Evolutionary conservation across 2,329 filamentous ascomycete species (phyloP), one percentile per base, ranked within the genome.

Genomic region (Atkinsonella texensis): DNA sequence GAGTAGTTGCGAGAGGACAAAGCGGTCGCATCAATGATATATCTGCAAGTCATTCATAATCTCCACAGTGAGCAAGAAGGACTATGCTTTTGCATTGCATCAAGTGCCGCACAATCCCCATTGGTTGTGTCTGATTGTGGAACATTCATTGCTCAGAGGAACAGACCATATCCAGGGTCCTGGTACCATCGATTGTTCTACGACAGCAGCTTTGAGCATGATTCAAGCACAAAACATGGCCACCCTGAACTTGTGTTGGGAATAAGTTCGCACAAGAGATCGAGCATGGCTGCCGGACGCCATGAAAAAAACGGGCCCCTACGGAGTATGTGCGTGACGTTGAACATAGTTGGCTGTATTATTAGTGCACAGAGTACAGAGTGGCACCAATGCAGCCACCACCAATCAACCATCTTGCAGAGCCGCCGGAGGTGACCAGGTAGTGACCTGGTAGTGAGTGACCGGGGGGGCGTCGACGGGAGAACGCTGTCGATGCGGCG

Each of bases 401-500:
- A 38, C 50, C 53, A 52, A 54, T 54, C 47, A 54, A 38, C 31
- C 38, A 46, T 17, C 15, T 28, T 9, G 13, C 38, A 48, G 43
- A 54, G 50, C 53, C 53, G 53, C 53, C 47, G 39, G 20, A 17
- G 17, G 18, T 23, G 47, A 43, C 20, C 18, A 38, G 46, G 39
- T 11, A 45, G 20, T 23, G 20, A 28, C 28, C 28, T 3, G 28
- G 20, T 23, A n/a, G n/a, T n/a, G n/a, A n/a, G n/a, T n/a, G n/a
- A n/a, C n/a, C n/a, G n/a, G n/a, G n/a, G n/a, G n/a, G n/a, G n/a
- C n/a, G n/a, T 23, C 20, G 20, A 23, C 20, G 20, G 20, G 20
- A 8, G 28, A 8, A 28, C 28, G 7, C 4, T 28, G 28, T 28
- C 28, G 7, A 28, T 28, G 28, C 7, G 28, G 28, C 28, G 28